Conservation (phyloP, 805 yeast genomes). For the Spathaspora hagerdaliae region DNA sequence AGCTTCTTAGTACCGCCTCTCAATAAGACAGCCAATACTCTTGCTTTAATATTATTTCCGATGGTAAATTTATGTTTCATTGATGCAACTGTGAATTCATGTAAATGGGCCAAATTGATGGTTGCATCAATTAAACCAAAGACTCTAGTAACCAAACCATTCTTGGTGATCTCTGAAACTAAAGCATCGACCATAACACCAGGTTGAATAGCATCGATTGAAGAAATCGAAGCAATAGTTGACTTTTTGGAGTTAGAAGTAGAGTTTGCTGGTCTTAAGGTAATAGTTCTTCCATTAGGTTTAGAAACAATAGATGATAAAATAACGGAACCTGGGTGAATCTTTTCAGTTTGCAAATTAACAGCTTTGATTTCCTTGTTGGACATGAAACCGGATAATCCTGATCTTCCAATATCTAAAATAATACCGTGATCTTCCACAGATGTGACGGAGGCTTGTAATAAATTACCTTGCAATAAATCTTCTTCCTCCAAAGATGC, state of each 20-base stretch:
- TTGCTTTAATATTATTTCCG: slow-evolving; percentile 65
- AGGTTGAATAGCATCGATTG: slow-evolving; percentile 79
- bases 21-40: slow-evolving; percentile 57
- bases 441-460: slow-evolving; percentile 76
- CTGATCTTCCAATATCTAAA: slow-evolving; percentile 60
- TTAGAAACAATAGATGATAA: slow-evolving; percentile 51
- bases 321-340: slow-evolving; percentile 64
- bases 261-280: slow-evolving; percentile 43
- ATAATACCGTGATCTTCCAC: slow-evolving; percentile 91
- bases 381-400: slow-evolving; percentile 67
- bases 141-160: slow-evolving; percentile 70
- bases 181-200: slow-evolving; percentile 78
- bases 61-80: slow-evolving; percentile 61
- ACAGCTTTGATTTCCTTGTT: slow-evolving; percentile 56
- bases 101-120: slow-evolving; percentile 63
- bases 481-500: slow-evolving; percentile 60
- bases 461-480: slow-evolving; percentile 50
- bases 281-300: slow-evolving; percentile 52
- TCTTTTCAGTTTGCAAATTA: slow-evolving; percentile 24
- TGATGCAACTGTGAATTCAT: slow-evolving; percentile 40
- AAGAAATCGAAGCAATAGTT: slow-evolving; percentile 52
- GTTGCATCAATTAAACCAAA: slow-evolving; percentile 76
- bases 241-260: slow-evolving; percentile 41
- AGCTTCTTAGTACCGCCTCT: slow-evolving; percentile 52
- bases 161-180: slow-evolving; percentile 50